Conservation (phyloP, 768 basidiomycete species). For the Lactifluus echinatus region DNA sequence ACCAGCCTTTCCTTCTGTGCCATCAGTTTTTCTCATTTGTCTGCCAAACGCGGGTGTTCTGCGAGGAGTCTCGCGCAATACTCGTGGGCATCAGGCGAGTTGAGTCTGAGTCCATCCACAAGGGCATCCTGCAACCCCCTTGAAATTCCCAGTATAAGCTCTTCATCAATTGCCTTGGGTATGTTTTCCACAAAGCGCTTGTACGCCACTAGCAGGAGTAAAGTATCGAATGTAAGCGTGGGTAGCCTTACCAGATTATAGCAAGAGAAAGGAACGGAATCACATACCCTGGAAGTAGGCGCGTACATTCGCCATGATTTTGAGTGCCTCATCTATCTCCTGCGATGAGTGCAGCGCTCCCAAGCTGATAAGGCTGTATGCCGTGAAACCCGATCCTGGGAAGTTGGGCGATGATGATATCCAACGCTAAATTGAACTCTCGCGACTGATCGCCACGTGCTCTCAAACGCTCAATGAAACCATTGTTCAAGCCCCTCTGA, state of each 20-base stretch:
- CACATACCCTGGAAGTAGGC: slow-evolving; percentile 65
- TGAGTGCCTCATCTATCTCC: slow-evolving; percentile 44
- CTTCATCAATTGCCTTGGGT: slow-evolving; percentile 37
- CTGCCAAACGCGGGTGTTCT: slow-evolving; percentile 39
- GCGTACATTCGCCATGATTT: slow-evolving; percentile 63
- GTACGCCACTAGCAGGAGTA: slow-evolving; percentile 33
- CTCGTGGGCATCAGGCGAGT: slow-evolving; percentile 35
- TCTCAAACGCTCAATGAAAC: not conserved
- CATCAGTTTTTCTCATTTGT: slow-evolving; percentile 37
- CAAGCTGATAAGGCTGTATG: slow-evolving; percentile 35
- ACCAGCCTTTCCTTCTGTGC: slow-evolving; percentile 45
- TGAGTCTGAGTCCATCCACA: slow-evolving; percentile 42
- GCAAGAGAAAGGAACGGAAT: not conserved
- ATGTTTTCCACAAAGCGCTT: slow-evolving; percentile 39
- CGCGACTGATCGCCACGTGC: not conserved
- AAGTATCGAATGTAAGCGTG: not conserved
- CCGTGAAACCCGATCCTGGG: slow-evolving; percentile 32
- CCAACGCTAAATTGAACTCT: not conserved
- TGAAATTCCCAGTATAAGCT: slow-evolving; percentile 46
- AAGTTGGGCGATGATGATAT: slow-evolving; percentile 19
- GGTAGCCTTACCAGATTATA: not conserved
- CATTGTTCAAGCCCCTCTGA: not conserved
- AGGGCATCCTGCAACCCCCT: slow-evolving; percentile 39
- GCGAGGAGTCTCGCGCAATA: slow-evolving; percentile 45
- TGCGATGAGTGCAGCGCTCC: slow-evolving; percentile 44